phyloP scores from a whole-genome alignment of 2,329 filamentous ascomycete genomes.

The Penicillium sp. region DNA sequence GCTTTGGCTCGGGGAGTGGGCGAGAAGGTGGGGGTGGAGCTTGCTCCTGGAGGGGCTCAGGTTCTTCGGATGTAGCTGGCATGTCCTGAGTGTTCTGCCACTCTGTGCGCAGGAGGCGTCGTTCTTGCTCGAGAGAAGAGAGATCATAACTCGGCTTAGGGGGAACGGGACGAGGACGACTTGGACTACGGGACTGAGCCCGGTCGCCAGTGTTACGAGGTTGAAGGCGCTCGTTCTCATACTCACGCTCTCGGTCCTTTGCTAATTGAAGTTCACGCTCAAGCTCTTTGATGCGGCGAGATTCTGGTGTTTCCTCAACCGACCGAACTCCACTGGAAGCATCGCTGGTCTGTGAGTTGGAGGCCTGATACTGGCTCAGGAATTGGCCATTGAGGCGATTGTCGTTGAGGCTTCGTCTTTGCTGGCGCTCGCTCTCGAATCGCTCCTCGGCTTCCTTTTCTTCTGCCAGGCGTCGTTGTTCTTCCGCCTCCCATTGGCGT shows the following conservation, averaged over 20 bases:
- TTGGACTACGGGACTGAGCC: slow-evolving; percentile 29
- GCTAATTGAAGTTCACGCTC: slow-evolving; percentile 72
- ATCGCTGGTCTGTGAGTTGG: slow-evolving; percentile 63
- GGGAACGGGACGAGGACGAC: slow-evolving; percentile 34
- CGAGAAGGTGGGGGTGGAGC: slow-evolving; percentile 30
- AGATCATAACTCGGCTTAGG: slow-evolving; percentile 53
- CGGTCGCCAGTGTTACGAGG: slow-evolving; percentile 24
- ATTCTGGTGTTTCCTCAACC: slow-evolving; percentile 57
- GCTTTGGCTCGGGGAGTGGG: slow-evolving; percentile 32
- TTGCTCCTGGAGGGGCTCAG: slow-evolving; percentile 12
- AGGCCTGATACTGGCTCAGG: slow-evolving; percentile 81
- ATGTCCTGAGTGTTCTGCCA: slow-evolving; percentile 51
- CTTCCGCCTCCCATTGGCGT: slow-evolving; percentile 73
- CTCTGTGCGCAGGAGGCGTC: slow-evolving; percentile 60
- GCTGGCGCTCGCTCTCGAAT: slow-evolving; percentile 66
- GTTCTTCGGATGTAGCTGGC: slow-evolving; percentile 17
- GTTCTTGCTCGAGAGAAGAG: slow-evolving; percentile 63
- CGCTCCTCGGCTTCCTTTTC: slow-evolving; percentile 72
- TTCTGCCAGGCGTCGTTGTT: slow-evolving; percentile 70
- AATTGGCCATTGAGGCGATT: slow-evolving; percentile 77
- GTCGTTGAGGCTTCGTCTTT: slow-evolving; percentile 63
- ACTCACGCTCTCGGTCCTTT: slow-evolving; percentile 66
- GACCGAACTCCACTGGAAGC: slow-evolving; percentile 32
- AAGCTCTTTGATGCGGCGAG: slow-evolving; percentile 73
- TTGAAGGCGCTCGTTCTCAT: slow-evolving; percentile 59